Evolutionary conservation across 2,329 filamentous ascomycete genomes (phyloP), one percentile per base, ranked within the genome.

Genomic region (Paraphaeosphaeria minitans): DNA sequence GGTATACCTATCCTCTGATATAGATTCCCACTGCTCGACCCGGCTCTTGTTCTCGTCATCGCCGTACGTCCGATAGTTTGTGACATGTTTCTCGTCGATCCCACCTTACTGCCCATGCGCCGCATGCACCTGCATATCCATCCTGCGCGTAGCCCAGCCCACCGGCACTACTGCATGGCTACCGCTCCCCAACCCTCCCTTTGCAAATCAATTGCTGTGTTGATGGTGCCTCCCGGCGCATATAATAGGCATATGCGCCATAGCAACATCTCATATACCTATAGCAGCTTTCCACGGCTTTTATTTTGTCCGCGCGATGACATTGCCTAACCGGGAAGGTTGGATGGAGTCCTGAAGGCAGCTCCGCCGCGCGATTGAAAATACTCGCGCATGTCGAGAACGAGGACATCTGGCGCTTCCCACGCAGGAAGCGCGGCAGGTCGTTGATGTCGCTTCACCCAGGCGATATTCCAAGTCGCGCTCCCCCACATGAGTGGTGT

Each of bases 301-400:
- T 72, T 72, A 72, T 57, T 59, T 50, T 43, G 4, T 31, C n/a
- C 29, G 10, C n/a, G 12, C 14, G 10, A 47, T 56, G 51, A 58
- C 65, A 60, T 63, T 72, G 58, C 67, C 63, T 49, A 43, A 60
- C 59, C 51, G 19, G 68, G 66, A 66, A 67, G 64, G 63, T 70
- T 53, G 39, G 61, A 61, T 19, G 13, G n/a, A 10, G 22, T 39
- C 22, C 27, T 19, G 33, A 29, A 22, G 22, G 41, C 45, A 4
- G 51, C 31, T 42, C 35, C 14, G 9, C 57, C 54, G 6, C 62
- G 54, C 45, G 61, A 41, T 48, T 63, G 53, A 46, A 70, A 78
- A 60, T 76, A 76, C 55, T 79, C 78, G 57, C 77, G 71, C 57
- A 81, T 59, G 66, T 81, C 79, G 31, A 72, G 56, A 16, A 79